phyloP scores from a whole-genome alignment of 169 alveolate genomes.

The Neospora caninum region DNA sequence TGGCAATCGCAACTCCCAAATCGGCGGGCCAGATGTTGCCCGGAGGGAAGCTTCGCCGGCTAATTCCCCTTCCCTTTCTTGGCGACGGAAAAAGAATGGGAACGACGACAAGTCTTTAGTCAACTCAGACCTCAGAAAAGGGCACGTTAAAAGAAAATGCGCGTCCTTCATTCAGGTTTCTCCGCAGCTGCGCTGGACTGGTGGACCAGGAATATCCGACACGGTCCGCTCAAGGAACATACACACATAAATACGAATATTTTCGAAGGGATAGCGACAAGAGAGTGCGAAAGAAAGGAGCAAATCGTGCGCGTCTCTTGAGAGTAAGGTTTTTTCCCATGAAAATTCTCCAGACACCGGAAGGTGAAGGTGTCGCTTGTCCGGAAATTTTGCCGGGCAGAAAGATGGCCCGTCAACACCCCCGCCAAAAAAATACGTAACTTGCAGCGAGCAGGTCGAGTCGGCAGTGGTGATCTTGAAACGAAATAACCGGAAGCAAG shows the following conservation, averaged over 20 bases:
- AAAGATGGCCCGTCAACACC: not conserved
- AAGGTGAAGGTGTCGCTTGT: not conserved
- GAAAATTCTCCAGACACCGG: not conserved
- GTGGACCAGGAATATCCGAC: not conserved
- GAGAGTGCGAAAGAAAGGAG: not conserved
- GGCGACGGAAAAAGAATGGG: not conserved
- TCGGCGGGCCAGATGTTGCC: not conserved
- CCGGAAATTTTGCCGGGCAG: not conserved
- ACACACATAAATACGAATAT: not conserved
- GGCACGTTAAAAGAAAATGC: not conserved
- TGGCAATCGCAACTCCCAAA: not conserved
- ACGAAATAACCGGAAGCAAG: not conserved
- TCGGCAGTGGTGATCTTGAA: not conserved
- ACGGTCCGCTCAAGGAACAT: not conserved
- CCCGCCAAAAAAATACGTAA: not conserved
- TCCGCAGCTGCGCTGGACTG: not conserved
- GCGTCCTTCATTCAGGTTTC: not conserved
- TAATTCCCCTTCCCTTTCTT: not conserved
- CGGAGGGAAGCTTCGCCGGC: not conserved
- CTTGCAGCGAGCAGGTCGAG: not conserved
- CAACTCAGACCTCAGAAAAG: not conserved
- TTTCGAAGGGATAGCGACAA: no score
- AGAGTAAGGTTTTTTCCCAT: not conserved
- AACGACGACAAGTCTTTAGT: not conserved
- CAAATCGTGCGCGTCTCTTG: not conserved